Evolutionary conservation across 176 grass and related monocot species (phyloP), one percentile per base, ranked within the genome.

Genomic region (Puya raimondii): DNA sequence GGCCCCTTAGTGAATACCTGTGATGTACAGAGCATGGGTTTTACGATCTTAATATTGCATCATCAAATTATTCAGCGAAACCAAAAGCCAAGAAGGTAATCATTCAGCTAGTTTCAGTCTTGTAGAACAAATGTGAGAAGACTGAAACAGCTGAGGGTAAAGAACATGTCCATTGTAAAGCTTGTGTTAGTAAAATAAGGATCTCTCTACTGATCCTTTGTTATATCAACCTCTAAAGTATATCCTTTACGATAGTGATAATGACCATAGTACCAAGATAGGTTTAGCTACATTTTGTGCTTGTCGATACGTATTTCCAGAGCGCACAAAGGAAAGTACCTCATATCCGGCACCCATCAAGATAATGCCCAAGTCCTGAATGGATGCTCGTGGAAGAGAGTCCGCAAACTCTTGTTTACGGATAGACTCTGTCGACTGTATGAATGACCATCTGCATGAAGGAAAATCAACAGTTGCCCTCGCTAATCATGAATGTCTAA

Each of bases 281-380:
- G 33, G 4, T 7, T 42, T 42, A 42, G 33, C 33, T 42, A 42
- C 33, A 42, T 42, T 42, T 7, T 42, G 33, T 42, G 33, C 33
- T 42, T 42, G 5, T 42, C 33, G 4, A 42, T 42, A 42, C 0
- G 4, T 42, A 42, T 7, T 42, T 42, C 33, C 4, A 42, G 33
- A 42, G 6, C 33, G 4, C 33, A 42, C 33, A 42, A 42, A 4
- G 56, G 51, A 18, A 66, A 48, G 64, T 72, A 96, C 92, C 93
- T 97, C 93, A 82, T 97, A 97, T 74, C 94, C 89, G 23, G 79
- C 75, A 25, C 94, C 94, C 89, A 92, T 97, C 87, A 97, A 84
- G 49, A 92, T 86, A 54, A 87, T 80, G 2, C 86, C 84, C 51
- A 97, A 74, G 76, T 97, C 94, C 76, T 92, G 76, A 69, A 97